Evolutionary conservation across 306 rosid genomes (phyloP), one percentile per base, ranked within the genome.

Genomic region (Pueraria montana): DNA sequence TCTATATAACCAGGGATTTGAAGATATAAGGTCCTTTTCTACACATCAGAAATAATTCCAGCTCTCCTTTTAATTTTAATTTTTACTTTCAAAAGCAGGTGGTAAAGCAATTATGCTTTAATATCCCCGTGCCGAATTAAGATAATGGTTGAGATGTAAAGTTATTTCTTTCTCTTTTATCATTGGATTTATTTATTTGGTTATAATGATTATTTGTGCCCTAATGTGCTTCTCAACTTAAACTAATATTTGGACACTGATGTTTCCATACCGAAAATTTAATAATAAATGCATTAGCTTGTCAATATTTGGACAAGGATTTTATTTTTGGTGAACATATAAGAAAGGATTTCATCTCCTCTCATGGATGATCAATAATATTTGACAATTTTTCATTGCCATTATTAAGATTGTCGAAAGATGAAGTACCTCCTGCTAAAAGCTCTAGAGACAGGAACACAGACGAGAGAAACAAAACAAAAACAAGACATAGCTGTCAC

Each of bases 11-110:
- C 24, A 50, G 77, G 77, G 42, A 26, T 45, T 72, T 27, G 62
- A 27, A 49, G 63, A 50, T 50, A 40, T 50, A 72, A 27, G 30
- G 30, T 72, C 48, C 16, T 72, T 72, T 72, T 52, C 78, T 72
- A n/a, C 62, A 8, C 17, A 27, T 8, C 9, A 48, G 23, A 46
- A 48, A 70, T 43, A 12, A 46, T 42, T 50, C 32, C 23, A 68
- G 8, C 56, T 6, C 55, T 68, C 17, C 8, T 6, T 16, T 11
- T 18, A 40, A 8, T 20, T 56, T 56, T 53, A 5, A 18, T 10
- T 20, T 18, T 67, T 24, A 1, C 52, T 67, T 43, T 42, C 8
- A 23, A 70, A 70, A 42, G 23, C 4, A 13, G 58, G 76, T 45
- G 30, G 12, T 1, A 24, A 46, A 43, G 40, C 40, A 13, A 45